These are phyloP conservation scores for Elasticomyces elasticus DNA, from an alignment of 495 filamentous ascomycete species.

Conservation along the genomic window DNA sequence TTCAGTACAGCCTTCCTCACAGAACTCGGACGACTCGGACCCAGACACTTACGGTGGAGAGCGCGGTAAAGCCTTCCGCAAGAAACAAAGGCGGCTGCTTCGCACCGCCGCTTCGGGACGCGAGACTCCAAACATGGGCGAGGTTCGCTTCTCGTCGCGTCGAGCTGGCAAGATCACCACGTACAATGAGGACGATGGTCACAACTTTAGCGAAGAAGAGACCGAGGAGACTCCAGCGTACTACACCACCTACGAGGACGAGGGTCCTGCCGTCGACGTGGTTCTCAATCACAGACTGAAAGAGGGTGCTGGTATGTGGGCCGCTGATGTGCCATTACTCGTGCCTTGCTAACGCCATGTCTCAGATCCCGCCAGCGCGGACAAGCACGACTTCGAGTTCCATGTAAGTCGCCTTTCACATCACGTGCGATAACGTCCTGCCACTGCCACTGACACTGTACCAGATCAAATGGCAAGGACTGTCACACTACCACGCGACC, in stretches of 20 bases:
- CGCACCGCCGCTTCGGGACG: slow-evolving; percentile 42
- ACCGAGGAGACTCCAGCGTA: slow-evolving; percentile 33
- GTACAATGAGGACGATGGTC: slow-evolving; percentile 72
- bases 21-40: slow-evolving; percentile 54
- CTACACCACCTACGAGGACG: slow-evolving; percentile 42
- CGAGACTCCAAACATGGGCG: slow-evolving; percentile 49
- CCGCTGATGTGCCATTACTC: neutral
- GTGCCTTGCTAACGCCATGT: neutral
- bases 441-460: slow-evolving; percentile 9
- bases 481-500: slow-evolving; percentile 88
- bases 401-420: slow-evolving; percentile 38
- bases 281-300: slow-evolving; percentile 76
- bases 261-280: slow-evolving; percentile 72
- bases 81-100: slow-evolving; percentile 63
- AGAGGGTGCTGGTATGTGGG: slow-evolving; percentile 48
- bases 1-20: slow-evolving; percentile 45
- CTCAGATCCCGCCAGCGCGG: slow-evolving; percentile 34
- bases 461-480: slow-evolving; percentile 90
- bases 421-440: neutral
- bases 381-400: slow-evolving; percentile 79
- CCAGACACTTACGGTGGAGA: slow-evolving; percentile 58
- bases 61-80: slow-evolving; percentile 52
- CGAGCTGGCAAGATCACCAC: slow-evolving; percentile 76
- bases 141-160: slow-evolving; percentile 84
- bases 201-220: slow-evolving; percentile 33